Evolutionary conservation across 2,329 filamentous ascomycete species (phyloP).

Genomic region (Beauveria varroae): DNA sequence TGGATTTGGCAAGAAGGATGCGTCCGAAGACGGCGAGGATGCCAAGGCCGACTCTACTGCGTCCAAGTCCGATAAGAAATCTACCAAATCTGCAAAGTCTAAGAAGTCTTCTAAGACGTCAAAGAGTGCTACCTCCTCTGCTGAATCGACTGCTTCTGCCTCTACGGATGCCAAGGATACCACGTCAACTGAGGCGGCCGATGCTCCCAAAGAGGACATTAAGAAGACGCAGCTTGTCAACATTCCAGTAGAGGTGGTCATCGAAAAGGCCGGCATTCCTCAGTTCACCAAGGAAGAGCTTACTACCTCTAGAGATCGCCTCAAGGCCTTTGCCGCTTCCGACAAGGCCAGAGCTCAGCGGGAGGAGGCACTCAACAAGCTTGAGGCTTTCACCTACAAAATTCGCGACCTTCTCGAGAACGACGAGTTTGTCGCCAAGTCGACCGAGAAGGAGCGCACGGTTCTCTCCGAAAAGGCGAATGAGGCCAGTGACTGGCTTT

Average conservation of each 20-base stretch:
- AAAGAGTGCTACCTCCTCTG: constrained; percentile 18
- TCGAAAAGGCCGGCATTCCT: constrained; percentile 44
- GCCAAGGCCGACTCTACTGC: constrained; percentile 23
- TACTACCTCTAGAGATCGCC: constrained; percentile 54
- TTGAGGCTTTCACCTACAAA: constrained; percentile 91
- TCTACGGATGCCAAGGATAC: constrained; percentile 39
- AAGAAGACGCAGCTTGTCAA: constrained; percentile 52
- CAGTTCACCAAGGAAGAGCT: constrained; percentile 42
- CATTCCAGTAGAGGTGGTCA: constrained; percentile 42
- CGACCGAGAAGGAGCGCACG: constrained; percentile 60
- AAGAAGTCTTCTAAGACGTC: constrained; percentile 1
- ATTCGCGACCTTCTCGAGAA: constrained; percentile 75
- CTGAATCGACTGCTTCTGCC: constrained; percentile 28
- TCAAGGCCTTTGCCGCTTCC: constrained; percentile 78
- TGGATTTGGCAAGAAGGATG: constrained; percentile 85
- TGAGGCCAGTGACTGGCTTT: constrained; percentile 80
- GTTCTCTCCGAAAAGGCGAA: constrained; percentile 61
- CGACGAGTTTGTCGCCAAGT: constrained; percentile 63
- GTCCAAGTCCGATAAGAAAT: constrained; percentile 24
- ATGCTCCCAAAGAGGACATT: constrained; percentile 42
- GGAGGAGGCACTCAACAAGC: constrained; percentile 82
- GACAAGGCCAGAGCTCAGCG: constrained; percentile 69
- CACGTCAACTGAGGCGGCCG: constrained; percentile 33
- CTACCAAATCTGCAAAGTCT: constrained; percentile 16
- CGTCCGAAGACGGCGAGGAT: constrained; percentile 55